Evolutionary conservation across 2,329 filamentous ascomycete genomes (phyloP), one percentile per base, ranked within the genome.

Genomic region (Colletotrichum melonis): DNA sequence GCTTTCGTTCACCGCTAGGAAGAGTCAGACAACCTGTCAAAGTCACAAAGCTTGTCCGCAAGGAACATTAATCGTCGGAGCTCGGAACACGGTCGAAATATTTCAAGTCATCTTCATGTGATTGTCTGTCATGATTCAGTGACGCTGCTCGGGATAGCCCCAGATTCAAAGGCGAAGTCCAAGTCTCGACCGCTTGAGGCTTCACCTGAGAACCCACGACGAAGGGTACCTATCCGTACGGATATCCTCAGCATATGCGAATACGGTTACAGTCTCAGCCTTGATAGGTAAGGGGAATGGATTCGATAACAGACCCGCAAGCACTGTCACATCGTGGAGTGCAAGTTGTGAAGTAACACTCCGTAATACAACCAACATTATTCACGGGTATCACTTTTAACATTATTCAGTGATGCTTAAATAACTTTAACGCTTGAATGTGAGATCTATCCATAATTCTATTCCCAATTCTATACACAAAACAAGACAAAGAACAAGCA

Each of bases 401-500:
- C 5, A 0, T 11, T 28, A 22, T 3, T 11, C 9, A 7, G 12
- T 4, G 6, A 42, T 7, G 19, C 12, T 38, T 22, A 26, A 42
- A 3, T 42, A 42, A 56, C n/a, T 42, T 55, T 3, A 56, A n/a
- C 30, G 9, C 60, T 64, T 56, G 58, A 54, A 28, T 24, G 57
- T 57, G 54, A 42, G 32, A 16, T 65, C 60, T 66, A 66, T 70
- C 35, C 28, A 26, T n/a, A 28, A 11, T 35, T 52, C 56, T 63
- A 65, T 24, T 16, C 58, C 42, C 35, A 56, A 9, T 19, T 71
- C 35, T 63, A 73, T 19, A 57, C 38, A 55, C 32, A 65, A 46
- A 54, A 60, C n/a, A 60, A 28, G 65, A 59, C n/a, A 59, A 52
- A 59, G 11, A 22, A 42, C 58, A 69, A 70, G 62, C 67, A 70